Base-by-base conservation (phyloP, 2,329 filamentous ascomycete species). In the Ophidiomyces ophidiicola region DNA sequence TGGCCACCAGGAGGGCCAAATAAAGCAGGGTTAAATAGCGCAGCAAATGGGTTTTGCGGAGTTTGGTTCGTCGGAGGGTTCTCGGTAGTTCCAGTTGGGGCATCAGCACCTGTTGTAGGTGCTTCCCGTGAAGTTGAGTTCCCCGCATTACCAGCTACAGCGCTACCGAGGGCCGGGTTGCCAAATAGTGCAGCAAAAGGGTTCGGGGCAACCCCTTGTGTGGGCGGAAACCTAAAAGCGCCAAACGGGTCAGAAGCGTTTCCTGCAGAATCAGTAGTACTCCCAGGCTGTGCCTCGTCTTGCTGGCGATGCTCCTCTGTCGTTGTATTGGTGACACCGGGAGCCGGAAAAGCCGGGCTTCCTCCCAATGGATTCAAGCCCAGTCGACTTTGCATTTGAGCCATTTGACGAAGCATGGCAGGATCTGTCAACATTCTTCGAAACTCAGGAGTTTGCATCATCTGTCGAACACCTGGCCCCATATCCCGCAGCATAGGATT, bases 381-480 rank as follows among this genome's bases (percentile, higher is more conserved):
- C 65, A 78, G 74, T 42, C 63, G 61, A 44, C 82, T 72, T 56
- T 87, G 81, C 76, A 96, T 80, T 45, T 84, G 77, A 53, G 84
- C 75, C 52, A 87, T 84, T 58, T 82, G 78, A 42, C 85, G 72
- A 48, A 98, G 74, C 51, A 85, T 77, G 31, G 85, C 76, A 3
- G 90, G 90, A 55, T 92, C 86, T 46, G 85, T 88, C 71, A 98
- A 80, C 82, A 96, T 90, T 36, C 82, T 73, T 53, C 90, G 76
- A 64, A 96, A 86, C 47, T 86, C 74, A 0, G 87, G 87, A 17
- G 87, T 90, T 44, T 85, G 79, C 52, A 98, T 75, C 61, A 94
- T 80, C 55, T 92, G 77, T 50, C 86, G 76, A 15, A 83, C 82
- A 44, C 80, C 74, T 28, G 82, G 82, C 15, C 70, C 68, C 59